phyloP scores from a whole-genome alignment of 495 filamentous ascomycete genomes.

The Neurospora sublineolata region DNA sequence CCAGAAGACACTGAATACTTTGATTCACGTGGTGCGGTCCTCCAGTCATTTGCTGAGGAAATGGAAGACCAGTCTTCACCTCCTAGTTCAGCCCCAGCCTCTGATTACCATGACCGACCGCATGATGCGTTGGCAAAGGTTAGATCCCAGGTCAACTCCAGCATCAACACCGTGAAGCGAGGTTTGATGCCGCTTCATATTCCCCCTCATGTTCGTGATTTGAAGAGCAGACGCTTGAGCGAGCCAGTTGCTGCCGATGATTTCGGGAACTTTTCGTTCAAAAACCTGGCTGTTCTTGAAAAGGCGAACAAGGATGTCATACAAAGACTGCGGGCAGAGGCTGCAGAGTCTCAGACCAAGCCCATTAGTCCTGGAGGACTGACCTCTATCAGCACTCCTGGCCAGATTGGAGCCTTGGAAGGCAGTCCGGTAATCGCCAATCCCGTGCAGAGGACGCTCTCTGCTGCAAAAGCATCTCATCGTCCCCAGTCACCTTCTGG shows the following conservation, averaged over 20 bases:
- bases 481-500: slow-evolving; percentile 79
- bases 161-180: slow-evolving; percentile 69
- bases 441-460: slow-evolving; percentile 73
- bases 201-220: slow-evolving; percentile 84
- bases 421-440: slow-evolving; percentile 71
- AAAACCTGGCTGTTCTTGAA: slow-evolving; percentile 90
- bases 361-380: slow-evolving; percentile 30
- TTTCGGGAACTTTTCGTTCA: slow-evolving; percentile 93
- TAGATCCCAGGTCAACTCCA: slow-evolving; percentile 75
- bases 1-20: slow-evolving; percentile 98
- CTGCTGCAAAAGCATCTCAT: slow-evolving; percentile 59
- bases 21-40: slow-evolving; percentile 77
- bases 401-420: slow-evolving; percentile 52
- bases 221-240: slow-evolving; percentile 76
- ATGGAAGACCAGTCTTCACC: slow-evolving; percentile 80
- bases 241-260: slow-evolving; percentile 83
- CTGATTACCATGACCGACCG: slow-evolving; percentile 72
- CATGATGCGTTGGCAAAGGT: slow-evolving; percentile 91
- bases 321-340: slow-evolving; percentile 85
- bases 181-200: slow-evolving; percentile 92
- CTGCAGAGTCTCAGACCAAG: slow-evolving; percentile 55
- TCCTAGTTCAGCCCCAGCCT: slow-evolving; percentile 48
- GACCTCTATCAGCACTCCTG: slow-evolving; percentile 32
- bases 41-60: slow-evolving; percentile 84
- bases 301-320: slow-evolving; percentile 99